phyloP scores from a whole-genome alignment of 2,329 filamentous ascomycete genomes.

The Hirsutella thompsonii region DNA sequence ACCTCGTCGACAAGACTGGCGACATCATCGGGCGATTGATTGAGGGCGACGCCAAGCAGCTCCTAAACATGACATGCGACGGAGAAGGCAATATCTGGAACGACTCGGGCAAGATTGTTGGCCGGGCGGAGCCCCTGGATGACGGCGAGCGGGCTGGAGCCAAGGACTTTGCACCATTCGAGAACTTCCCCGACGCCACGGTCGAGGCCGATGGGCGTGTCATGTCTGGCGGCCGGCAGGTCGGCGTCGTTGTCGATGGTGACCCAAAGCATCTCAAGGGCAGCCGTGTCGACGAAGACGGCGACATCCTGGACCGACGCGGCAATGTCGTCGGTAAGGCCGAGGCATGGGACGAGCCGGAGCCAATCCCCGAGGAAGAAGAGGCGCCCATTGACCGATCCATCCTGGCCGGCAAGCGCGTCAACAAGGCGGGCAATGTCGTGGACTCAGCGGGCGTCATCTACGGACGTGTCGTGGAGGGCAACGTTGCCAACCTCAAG shows the following conservation, averaged over 20 bases:
- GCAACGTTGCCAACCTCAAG: conserved; percentile 47
- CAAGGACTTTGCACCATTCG: conserved; percentile 38
- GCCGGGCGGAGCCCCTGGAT: conserved; percentile 48
- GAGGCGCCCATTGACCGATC: conserved; percentile 47
- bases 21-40: conserved; percentile 47
- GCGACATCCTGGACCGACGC: conserved; percentile 54
- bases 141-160: conserved; percentile 35
- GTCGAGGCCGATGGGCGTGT: conserved; percentile 41
- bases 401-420: conserved; percentile 52
- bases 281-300: conserved; percentile 54
- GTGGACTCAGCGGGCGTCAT: conserved; percentile 41
- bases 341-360: conserved; percentile 50
- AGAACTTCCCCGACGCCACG: conserved; percentile 41
- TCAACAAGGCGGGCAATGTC: conserved; percentile 57
- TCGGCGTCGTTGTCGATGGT: conserved; percentile 51
- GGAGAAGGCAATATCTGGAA: conserved; percentile 59
- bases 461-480: conserved; percentile 55
- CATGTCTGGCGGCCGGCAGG: conserved; percentile 35
- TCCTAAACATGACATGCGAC: conserved; percentile 51
- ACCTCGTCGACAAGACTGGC: conserved; percentile 40
- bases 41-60: conserved; percentile 49
- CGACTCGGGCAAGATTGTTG: conserved; percentile 55
- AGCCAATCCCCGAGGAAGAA: conserved; percentile 34
- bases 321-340: conserved; percentile 55
- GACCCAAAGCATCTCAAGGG: conserved; percentile 51